Conservation (phyloP, 78 protist species). For the Protostelium mycophagum region DNA sequence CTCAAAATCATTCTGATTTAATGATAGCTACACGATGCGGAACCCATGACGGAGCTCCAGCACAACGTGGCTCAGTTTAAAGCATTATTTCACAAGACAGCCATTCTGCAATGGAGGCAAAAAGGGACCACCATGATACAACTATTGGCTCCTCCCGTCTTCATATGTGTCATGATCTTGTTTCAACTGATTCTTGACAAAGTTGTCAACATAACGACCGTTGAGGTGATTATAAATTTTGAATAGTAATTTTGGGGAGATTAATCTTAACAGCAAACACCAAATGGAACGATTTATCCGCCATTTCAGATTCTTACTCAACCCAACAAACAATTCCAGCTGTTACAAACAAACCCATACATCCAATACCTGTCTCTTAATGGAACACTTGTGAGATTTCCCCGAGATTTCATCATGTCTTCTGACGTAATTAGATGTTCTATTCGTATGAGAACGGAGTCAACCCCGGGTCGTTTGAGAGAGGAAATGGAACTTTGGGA, state of each 20-base stretch:
- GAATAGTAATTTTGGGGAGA: no score
- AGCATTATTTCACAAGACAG: not conserved
- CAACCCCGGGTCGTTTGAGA: not conserved
- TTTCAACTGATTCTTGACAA: not conserved
- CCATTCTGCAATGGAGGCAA: not conserved
- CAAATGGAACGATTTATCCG: not conserved
- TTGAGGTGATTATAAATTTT: no score
- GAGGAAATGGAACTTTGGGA: not conserved
- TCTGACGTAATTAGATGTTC: no score
- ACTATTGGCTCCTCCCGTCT: not conserved
- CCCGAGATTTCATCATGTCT: no score
- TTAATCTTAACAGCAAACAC: not conserved
- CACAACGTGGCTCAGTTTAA: not conserved
- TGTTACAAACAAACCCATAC: not conserved
- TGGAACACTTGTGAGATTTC: no score
- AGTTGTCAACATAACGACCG: not conserved
- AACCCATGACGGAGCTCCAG: not conserved
- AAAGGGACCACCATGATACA: not conserved
- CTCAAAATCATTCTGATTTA: no score
- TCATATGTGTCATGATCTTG: not conserved
- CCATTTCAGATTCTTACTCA: not conserved
- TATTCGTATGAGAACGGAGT: not conserved
- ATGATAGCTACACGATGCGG: not conserved
- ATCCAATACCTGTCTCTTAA: not conserved
- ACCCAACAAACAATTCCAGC: not conserved